Base-by-base conservation (phyloP, 2,329 filamentous ascomycete species). In the Colletotrichum neosansevieriae region DNA sequence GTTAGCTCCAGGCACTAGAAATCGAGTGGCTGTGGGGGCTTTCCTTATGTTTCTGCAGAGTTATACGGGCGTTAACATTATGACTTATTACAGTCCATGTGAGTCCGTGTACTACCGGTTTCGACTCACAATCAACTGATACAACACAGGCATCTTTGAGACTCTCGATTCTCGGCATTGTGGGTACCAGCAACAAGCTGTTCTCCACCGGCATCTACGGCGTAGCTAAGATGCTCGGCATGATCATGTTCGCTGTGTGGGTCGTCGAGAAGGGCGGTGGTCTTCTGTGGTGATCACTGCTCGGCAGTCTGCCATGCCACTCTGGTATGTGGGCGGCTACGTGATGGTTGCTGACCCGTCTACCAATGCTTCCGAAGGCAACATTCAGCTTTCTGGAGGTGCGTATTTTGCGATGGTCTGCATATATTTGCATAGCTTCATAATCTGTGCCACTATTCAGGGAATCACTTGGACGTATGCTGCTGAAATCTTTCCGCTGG, bases 41-140 rank as follows among this genome's bases (percentile, higher is more conserved):
- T 7, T 76, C 79, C 59, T 71, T 0, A 68, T 67, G 59, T 13
- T 59, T 2, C 42, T 59, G 0, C 75, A 79, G 70, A 75, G 74
- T 42, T 73, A 76, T 40, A 76, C 75, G 0, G 75, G 87, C 32
- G 84, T 85, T 66, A 85, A 89, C 73, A 86, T 89, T 21, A 89
- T 90, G 63, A 86, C 82, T 24, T 59, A 38, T 12, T 59, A 32
- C 44, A 57, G 29, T 15, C 19, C 36, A 19, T 10, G 45, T 49
- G 10, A 24, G 19, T 12, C 19, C 6, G 9, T 10, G 5, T 49
- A 21, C 17, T 10, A 29, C 45, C 5, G 24, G 29, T 5, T 21
- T 19, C n/a, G 19, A 19, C 45, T 2, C 87, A 86, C 74, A 87
- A 89, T 71, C 72, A 74, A 3, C 74, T 74, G 42, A 44, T 44